Evolutionary conservation across 805 yeast genomes (phyloP), one percentile per base, ranked within the genome.

Genomic region (Blastobotrys americana): DNA sequence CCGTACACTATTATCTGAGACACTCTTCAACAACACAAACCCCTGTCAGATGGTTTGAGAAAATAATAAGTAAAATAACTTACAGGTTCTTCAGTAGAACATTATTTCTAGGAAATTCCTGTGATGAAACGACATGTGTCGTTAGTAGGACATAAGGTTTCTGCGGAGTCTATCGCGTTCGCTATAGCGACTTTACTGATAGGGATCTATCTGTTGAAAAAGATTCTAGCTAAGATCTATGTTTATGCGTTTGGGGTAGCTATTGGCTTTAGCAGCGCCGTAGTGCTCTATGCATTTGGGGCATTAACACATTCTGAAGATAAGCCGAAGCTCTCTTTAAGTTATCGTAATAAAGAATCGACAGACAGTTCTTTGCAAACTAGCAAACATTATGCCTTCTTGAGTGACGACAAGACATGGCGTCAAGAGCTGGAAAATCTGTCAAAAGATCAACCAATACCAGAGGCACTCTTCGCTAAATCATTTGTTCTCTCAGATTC

Each of bases 401-500:
- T 42, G 27, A 21, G 16, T 18, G 17, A 35, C 16, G 40, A 19
- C 10, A 34, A 25, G 2, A n/a, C n/a, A n/a, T 42, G 44, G 44
- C 23, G 34, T 5, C 18, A 15, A n/a, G 44, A 42, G 35, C 40
- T 42, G 4, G 13, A n/a, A 13, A 20, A n/a, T 6, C 21, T 42
- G 34, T 34, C 44, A 33, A 35, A 36, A 21, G 44, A 42, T 23
- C 35, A 42, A 36, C 44, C 44, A 9, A 9, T 42, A 27, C 44
- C 44, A 2, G 18, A 23, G 10, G 17, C 53, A 6, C 37, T 47
- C 20, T 53, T 53, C 39, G 72, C 74, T 2, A 74, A 74, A 19
- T 74, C 79, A 21, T 70, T 73, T 45, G 53, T 71, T 2, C 69
- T 81, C 3, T 76, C 83, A 2, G 77, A 73, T 37, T 64, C 77